Conservation (phyloP, 768 basidiomycete genomes). For the Mycena rebaudengoi region DNA sequence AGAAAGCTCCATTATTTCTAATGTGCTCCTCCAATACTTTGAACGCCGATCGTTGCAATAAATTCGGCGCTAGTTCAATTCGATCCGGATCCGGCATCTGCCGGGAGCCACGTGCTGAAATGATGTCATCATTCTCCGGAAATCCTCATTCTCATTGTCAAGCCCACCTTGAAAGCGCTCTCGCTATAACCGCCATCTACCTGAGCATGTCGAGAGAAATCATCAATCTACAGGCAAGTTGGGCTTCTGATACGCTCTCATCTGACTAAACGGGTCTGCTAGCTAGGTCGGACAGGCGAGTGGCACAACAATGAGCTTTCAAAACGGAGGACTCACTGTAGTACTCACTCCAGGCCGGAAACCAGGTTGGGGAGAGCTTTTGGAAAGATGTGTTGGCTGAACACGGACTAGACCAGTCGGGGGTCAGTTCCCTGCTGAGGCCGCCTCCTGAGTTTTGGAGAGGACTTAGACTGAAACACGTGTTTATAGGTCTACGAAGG, state of each 20-base stretch:
- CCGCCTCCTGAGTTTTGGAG: slow-evolving; percentile 13
- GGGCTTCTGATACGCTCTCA: neutral
- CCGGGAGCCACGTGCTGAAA: too few relatives aligned
- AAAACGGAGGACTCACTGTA: slow-evolving; percentile 14
- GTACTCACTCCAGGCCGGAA: slow-evolving; percentile 62
- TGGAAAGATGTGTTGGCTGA: slow-evolving; percentile 90
- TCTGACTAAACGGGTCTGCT: slow-evolving; percentile 3
- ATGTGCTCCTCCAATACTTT: too few relatives aligned
- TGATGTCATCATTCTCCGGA: too few relatives aligned
- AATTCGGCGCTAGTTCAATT: too few relatives aligned
- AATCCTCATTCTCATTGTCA: too few relatives aligned
- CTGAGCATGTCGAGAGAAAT: slow-evolving; percentile 86
- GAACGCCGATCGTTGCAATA: too few relatives aligned
- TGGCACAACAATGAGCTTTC: slow-evolving; percentile 69
- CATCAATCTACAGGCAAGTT: slow-evolving; percentile 78
- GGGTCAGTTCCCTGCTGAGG: slow-evolving; percentile 64
- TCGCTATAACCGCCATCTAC: too few relatives aligned
- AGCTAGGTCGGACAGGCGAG: slow-evolving; percentile 48
- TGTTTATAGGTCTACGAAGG: slow-evolving; percentile 69
- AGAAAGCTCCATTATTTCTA: too few relatives aligned
- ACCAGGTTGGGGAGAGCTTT: slow-evolving; percentile 85
- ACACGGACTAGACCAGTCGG: slow-evolving; percentile 79
- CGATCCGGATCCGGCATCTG: too few relatives aligned
- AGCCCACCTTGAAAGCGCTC: too few relatives aligned
- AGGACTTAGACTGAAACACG: slow-evolving; percentile 27